A percentile compares a stretch with the other conserved stretches of the same genome.
Conservation (phyloP, 75 land plant genomes). For the Isoetes taiwanensis region DNA sequence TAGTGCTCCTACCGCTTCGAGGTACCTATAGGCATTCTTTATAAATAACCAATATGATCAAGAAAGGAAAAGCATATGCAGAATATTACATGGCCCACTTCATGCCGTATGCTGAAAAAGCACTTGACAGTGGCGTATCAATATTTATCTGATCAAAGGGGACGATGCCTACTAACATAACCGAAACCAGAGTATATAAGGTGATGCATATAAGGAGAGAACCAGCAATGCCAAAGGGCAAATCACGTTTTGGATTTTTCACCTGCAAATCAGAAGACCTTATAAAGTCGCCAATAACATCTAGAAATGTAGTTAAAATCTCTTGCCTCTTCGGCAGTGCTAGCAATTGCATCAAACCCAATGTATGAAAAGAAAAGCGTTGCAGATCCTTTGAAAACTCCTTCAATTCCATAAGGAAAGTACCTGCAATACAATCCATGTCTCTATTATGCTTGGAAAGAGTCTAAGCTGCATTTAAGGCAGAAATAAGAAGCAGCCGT, state of each 20-base stretch:
- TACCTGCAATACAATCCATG: neutral
- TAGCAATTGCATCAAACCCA: slow-evolving; percentile 7
- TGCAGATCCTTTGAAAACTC: neutral
- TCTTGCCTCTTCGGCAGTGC: slow-evolving; percentile 1
- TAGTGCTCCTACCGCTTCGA: neutral
- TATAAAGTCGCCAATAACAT: too few relatives aligned
- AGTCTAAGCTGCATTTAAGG: too few relatives aligned
- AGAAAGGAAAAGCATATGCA: neutral
- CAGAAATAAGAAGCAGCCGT: too few relatives aligned
- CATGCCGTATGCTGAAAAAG: neutral
- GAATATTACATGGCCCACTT: slow-evolving; percentile 1
- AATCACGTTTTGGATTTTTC: slow-evolving; percentile 1
- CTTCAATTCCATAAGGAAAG: neutral
- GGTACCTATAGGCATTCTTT: neutral
- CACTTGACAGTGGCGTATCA: neutral
- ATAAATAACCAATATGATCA: neutral
- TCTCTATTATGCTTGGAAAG: too few relatives aligned
- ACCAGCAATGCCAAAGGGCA: neutral
- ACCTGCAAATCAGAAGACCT: too few relatives aligned
- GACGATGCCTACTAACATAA: neutral
- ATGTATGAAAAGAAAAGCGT: slow-evolving; percentile 3
- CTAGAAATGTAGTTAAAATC: too few relatives aligned
- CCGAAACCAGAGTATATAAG: neutral
- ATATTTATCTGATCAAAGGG: neutral
- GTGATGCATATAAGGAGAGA: neutral